Evolutionary conservation across 352 stramenopile species (phyloP).

Genomic region (Chrysophaeum taylorii): DNA sequence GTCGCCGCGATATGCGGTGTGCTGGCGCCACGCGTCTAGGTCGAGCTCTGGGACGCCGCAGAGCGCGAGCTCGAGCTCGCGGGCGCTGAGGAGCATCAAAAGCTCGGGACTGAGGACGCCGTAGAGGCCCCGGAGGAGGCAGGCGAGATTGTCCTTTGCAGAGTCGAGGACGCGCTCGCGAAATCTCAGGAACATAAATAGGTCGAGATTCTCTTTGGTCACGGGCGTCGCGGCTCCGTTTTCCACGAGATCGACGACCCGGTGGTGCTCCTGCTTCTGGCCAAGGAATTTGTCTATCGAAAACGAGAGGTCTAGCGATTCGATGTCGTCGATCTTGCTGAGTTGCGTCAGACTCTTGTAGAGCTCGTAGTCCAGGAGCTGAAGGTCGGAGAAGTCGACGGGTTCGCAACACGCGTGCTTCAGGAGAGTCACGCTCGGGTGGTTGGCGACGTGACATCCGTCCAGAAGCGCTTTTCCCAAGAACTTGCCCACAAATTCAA

Average conservation of each 20-base stretch:
- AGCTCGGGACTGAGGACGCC: constrained; percentile 70
- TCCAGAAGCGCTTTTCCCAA: constrained; percentile 71
- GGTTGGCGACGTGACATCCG: constrained; percentile 22
- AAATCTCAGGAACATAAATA: background rate
- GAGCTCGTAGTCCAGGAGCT: constrained; percentile 75
- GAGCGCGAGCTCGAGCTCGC: constrained; percentile 76
- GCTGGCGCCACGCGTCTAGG: constrained; percentile 77
- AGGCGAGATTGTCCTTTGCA: constrained; percentile 71
- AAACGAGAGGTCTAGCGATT: background rate
- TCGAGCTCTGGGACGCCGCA: constrained; percentile 80
- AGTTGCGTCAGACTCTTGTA: constrained; percentile 80
- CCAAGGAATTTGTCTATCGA: background rate
- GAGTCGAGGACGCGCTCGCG: constrained; percentile 76
- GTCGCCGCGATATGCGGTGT: constrained; percentile 74
- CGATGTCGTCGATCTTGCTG: constrained; percentile 23
- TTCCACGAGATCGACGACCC: background rate
- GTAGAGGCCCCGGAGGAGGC: constrained; percentile 78
- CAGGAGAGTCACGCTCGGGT: constrained; percentile 62
- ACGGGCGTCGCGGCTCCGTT: background rate
- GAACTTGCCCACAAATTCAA: constrained; percentile 48
- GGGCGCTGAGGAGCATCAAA: constrained; percentile 84
- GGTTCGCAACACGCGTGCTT: constrained; percentile 70
- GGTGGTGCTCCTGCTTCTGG: too few species aligned
- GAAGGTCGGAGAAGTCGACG: constrained; percentile 71
- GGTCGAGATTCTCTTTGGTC: background rate